Conservation (phyloP, 371 early-diverging fungal species). For the Apophysomyces variabilis region DNA sequence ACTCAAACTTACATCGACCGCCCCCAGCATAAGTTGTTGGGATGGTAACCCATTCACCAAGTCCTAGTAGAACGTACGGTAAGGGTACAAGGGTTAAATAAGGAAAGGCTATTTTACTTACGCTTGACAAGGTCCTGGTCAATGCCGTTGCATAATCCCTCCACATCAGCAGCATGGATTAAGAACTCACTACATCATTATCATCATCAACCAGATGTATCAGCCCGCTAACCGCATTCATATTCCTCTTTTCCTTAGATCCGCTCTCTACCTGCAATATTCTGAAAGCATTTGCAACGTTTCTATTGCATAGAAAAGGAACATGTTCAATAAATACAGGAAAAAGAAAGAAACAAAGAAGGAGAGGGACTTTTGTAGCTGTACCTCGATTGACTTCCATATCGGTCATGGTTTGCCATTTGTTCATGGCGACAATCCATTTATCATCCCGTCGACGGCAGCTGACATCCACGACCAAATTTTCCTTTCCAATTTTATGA, state of each 20-base stretch:
- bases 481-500: constrained; percentile 74
- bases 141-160: constrained; percentile 94
- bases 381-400: constrained; percentile 77
- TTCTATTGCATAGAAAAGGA: constrained; percentile 27
- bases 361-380: not conserved
- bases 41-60: constrained; percentile 88
- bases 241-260: not conserved
- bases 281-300: constrained; percentile 64
- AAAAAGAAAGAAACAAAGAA: not conserved
- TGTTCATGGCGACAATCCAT: constrained; percentile 96
- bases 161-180: constrained; percentile 97
- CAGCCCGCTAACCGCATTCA: no score
- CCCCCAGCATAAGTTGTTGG: constrained; percentile 98
- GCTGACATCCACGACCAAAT: constrained; percentile 89
- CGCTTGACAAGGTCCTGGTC: constrained; percentile 85
- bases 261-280: constrained; percentile 73
- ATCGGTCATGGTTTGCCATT: constrained; percentile 96
- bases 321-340: not conserved
- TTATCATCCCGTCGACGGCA: constrained; percentile 74
- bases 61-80: constrained; percentile 31
- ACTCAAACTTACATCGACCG: constrained; percentile 64
- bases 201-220: no score
- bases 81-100: not conserved
- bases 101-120: constrained; percentile 35
- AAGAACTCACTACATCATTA: constrained; percentile 78